These are phyloP conservation scores for Neonectria punicea DNA, from an alignment of 2,329 filamentous ascomycete species.

Conservation along the genomic window DNA sequence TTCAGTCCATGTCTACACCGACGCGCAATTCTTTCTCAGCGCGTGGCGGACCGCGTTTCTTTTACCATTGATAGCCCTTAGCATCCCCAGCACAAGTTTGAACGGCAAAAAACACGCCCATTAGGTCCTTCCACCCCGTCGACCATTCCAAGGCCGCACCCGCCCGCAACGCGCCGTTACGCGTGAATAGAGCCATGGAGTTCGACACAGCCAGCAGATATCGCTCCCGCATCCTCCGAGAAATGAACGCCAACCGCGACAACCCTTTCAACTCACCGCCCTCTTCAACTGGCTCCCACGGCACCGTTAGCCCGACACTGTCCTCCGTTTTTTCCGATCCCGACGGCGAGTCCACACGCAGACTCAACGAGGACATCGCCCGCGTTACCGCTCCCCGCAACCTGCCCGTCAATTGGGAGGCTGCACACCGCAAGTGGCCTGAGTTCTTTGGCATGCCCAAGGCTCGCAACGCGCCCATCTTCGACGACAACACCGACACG, in stretches of 20 bases:
- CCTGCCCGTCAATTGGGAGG: conserved; percentile 56
- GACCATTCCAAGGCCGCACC: conserved; percentile 33
- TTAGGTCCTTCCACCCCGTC: conserved; percentile 31
- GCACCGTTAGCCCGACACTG: conserved; percentile 64
- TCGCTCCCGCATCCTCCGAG: conserved; percentile 61
- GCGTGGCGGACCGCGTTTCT: conserved; percentile 23
- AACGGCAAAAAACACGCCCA: conserved; percentile 32
- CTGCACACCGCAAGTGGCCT: conserved; percentile 62
- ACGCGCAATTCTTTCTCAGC: conserved; percentile 30
- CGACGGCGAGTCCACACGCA: conserved; percentile 64
- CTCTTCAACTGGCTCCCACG: conserved; percentile 67
- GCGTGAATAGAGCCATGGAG: conserved; percentile 53
- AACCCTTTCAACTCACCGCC: conserved; percentile 69
- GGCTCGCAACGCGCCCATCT: conserved; percentile 39
- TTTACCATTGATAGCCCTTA: conserved; percentile 36
- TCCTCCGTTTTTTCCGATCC: conserved; percentile 64
- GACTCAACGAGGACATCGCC: conserved; percentile 60
- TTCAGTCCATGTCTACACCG: conserved; percentile 26
- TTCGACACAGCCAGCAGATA: conserved; percentile 54
- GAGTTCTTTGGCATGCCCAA: conserved; percentile 60
- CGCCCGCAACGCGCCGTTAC: conserved; percentile 34
- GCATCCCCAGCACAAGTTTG: conserved; percentile 24
- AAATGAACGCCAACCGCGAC: conserved; percentile 63
- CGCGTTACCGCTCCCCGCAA: conserved; percentile 54
- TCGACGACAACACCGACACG: conserved; percentile 49